phyloP scores from a whole-genome alignment of 1,139 yeast genomes.

The Kodamaea alishanica region DNA sequence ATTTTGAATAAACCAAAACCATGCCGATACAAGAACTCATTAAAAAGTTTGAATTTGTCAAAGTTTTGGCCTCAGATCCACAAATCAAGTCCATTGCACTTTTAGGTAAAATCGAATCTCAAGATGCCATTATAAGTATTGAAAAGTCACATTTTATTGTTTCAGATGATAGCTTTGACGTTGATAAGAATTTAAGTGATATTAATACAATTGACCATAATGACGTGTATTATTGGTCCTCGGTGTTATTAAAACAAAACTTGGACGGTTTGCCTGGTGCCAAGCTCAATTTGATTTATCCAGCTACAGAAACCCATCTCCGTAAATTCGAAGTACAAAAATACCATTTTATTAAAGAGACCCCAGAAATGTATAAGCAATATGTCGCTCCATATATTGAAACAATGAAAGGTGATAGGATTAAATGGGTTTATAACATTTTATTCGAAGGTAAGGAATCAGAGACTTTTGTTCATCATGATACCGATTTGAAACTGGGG shows the following conservation, averaged over 20 bases:
- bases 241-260: slow-evolving; percentile 48
- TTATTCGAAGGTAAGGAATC: slow-evolving; percentile 79
- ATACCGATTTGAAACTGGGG: slow-evolving; percentile 53
- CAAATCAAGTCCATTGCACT: slow-evolving; percentile 61
- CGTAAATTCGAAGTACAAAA: slow-evolving; percentile 62
- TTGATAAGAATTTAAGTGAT: slow-evolving; percentile 26
- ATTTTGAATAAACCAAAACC: not conserved
- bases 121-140: slow-evolving; percentile 66
- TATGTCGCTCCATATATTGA: slow-evolving; percentile 74
- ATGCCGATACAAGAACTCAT: slow-evolving; percentile 21
- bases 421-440: slow-evolving; percentile 90
- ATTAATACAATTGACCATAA: slow-evolving; percentile 56
- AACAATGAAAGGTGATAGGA: slow-evolving; percentile 69
- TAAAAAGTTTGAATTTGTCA: slow-evolving; percentile 35
- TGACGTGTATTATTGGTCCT: slow-evolving; percentile 84
- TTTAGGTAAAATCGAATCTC: slow-evolving; percentile 55
- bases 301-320: slow-evolving; percentile 86
- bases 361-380: slow-evolving; percentile 66
- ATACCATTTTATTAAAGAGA: slow-evolving; percentile 64
- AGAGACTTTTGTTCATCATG: slow-evolving; percentile 67
- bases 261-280: slow-evolving; percentile 53
- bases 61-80: slow-evolving; percentile 53
- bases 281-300: slow-evolving; percentile 76
- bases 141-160: slow-evolving; percentile 51
- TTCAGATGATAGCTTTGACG: slow-evolving; percentile 17